These are phyloP conservation scores for Lyophyllum semitale DNA, from an alignment of 768 basidiomycete species.

Conservation along the genomic window DNA sequence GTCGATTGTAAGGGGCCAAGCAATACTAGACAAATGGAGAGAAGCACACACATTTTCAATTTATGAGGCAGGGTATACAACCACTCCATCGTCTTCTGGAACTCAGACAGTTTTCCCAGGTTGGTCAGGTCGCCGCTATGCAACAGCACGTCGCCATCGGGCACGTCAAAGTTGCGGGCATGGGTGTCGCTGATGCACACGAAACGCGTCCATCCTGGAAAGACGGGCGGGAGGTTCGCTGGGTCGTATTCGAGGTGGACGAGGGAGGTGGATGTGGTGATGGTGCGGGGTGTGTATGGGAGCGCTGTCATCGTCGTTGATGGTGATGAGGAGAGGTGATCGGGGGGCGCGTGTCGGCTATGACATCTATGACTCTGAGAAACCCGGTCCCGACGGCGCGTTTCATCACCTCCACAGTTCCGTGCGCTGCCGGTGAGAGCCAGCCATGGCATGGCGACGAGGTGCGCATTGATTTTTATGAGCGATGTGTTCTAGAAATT, in stretches of 20 bases:
- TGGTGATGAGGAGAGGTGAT: too few relatives aligned
- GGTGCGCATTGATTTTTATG: too few relatives aligned
- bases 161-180: slow-evolving; percentile 42
- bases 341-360: too few relatives aligned
- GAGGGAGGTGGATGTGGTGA: slow-evolving; percentile 27
- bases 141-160: slow-evolving; percentile 64
- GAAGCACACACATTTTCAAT: slow-evolving; percentile 58
- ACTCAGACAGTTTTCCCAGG: slow-evolving; percentile 44
- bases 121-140: slow-evolving; percentile 70
- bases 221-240: slow-evolving; percentile 27
- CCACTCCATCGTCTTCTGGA: slow-evolving; percentile 59
- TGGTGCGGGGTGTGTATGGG: slow-evolving; percentile 6
- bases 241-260: slow-evolving; percentile 41
- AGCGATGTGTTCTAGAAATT: too few relatives aligned
- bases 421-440: too few relatives aligned
- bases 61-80: slow-evolving; percentile 55
- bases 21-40: not conserved
- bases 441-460: too few relatives aligned
- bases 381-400: too few relatives aligned
- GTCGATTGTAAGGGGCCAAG: not conserved
- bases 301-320: not conserved
- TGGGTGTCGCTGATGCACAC: slow-evolving; percentile 67
- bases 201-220: slow-evolving; percentile 54
- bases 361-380: too few relatives aligned
- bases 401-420: too few relatives aligned